A percentile compares a stretch with the other conserved stretches of the same genome.
Conservation (phyloP, 2,329 filamentous ascomycete genomes). For the Neocatenulostroma microsporum region DNA sequence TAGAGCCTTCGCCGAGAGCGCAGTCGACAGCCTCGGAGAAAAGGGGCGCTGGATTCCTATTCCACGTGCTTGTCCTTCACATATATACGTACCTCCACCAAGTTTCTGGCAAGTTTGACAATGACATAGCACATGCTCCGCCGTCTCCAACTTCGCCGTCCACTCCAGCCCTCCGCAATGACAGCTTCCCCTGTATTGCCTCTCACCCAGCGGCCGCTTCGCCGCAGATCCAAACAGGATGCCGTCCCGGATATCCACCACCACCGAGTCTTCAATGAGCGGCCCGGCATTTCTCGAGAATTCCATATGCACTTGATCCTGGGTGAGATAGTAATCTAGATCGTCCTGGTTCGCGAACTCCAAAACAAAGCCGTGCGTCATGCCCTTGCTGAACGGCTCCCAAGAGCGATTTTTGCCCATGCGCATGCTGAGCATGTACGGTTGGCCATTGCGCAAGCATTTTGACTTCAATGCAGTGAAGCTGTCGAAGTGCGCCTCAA, state of each 20-base stretch:
- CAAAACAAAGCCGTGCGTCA: conserved; percentile 31
- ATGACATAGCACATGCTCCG: conserved; percentile 31
- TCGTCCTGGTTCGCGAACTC: conserved; percentile 30
- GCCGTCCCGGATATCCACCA: conserved; percentile 30
- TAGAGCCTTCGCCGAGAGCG: too few species aligned
- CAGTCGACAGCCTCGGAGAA: too few species aligned
- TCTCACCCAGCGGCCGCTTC: conserved; percentile 11
- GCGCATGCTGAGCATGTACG: conserved; percentile 28
- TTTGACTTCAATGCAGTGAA: conserved; percentile 23
- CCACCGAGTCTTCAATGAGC: conserved; percentile 27
- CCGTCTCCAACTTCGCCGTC: conserved; percentile 18
- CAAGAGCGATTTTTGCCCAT: conserved; percentile 30
- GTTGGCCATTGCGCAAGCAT: conserved; percentile 22
- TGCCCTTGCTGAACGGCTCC: conserved; percentile 27
- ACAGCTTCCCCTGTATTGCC: conserved; percentile 22
- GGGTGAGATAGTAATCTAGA: conserved; percentile 28
- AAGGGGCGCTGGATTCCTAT: too few species aligned
- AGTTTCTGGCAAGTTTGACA: conserved; percentile 32
- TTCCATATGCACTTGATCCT: conserved; percentile 26
- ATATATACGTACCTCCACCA: conserved; percentile 30
- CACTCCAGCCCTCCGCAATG: conserved; percentile 28
- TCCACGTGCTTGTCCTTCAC: too few species aligned
- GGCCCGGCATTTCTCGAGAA: conserved; percentile 25
- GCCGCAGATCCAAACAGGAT: conserved; percentile 26
- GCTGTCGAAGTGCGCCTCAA: conserved; percentile 27